Conservation (phyloP, 139 green algal species). For the Coelastrella sp. region DNA sequence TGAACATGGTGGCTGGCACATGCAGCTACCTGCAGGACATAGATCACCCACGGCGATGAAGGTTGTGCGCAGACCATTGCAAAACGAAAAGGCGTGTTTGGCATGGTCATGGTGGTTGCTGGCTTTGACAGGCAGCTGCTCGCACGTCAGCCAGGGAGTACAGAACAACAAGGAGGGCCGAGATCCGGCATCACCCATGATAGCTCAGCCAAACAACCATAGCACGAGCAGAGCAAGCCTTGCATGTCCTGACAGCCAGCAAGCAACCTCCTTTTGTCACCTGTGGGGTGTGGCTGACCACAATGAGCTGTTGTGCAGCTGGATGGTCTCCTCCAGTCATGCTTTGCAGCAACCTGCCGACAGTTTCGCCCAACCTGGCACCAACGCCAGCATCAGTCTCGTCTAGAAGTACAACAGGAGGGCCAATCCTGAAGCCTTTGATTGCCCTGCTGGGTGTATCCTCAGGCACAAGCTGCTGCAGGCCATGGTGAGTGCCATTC, state of each 20-base stretch:
- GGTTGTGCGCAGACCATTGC: too few species aligned
- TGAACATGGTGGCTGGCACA: conserved; percentile 78
- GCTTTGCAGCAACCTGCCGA: conserved; percentile 75
- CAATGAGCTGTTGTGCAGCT: conserved; percentile 81
- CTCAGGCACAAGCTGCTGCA: not conserved
- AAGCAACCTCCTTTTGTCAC: conserved; percentile 30
- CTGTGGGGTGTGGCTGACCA: conserved; percentile 88
- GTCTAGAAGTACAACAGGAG: conserved; percentile 84
- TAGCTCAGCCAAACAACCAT: too few species aligned
- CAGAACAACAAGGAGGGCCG: too few species aligned
- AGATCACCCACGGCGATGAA: too few species aligned
- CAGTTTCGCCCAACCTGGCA: conserved; percentile 68
- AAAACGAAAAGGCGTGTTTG: too few species aligned
- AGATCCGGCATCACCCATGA: too few species aligned
- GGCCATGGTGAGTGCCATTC: not conserved
- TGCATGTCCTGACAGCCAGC: too few species aligned
- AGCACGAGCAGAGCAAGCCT: too few species aligned
- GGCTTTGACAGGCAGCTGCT: too few species aligned
- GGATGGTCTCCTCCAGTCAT: conserved; percentile 57
- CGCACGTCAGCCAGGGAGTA: too few species aligned
- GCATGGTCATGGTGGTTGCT: too few species aligned
- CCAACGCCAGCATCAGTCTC: conserved; percentile 87
- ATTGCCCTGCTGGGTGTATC: not conserved
- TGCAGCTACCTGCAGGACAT: conserved; percentile 78
- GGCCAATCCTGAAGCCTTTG: not conserved